These are phyloP conservation scores for Epichloe brachyelytri DNA, from an alignment of 2,329 filamentous ascomycete species.

Conservation along the genomic window DNA sequence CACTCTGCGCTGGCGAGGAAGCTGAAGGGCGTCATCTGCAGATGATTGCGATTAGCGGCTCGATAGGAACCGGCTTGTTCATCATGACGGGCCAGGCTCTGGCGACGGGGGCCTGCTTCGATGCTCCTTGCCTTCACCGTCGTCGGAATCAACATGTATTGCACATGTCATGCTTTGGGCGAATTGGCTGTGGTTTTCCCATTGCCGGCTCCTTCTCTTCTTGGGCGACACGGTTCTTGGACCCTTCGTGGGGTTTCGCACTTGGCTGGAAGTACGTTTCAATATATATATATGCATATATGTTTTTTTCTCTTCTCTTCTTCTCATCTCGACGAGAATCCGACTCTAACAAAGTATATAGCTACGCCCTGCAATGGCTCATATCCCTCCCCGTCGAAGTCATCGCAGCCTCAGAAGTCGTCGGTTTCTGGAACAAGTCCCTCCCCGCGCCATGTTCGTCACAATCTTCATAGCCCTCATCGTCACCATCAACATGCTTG, in stretches of 20 bases:
- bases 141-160: conserved; percentile 79
- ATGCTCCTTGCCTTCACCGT: conserved; percentile 63
- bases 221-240: conserved; percentile 83
- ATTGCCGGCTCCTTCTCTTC: conserved; percentile 86
- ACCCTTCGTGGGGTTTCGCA: conserved; percentile 87
- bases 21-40: conserved; percentile 76
- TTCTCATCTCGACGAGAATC: no score
- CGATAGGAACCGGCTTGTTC: conserved; percentile 70
- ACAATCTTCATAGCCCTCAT: conserved; percentile 68
- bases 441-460: conserved; percentile 64
- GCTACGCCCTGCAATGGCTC: conserved; percentile 80
- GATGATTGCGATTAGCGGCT: conserved; percentile 95
- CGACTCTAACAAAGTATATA: no score
- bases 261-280: conserved; percentile 78
- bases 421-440: conserved; percentile 61
- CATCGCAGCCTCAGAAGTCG: conserved; percentile 72
- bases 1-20: conserved; percentile 61
- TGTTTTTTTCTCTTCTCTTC: background rate
- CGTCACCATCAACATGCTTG: conserved; percentile 72
- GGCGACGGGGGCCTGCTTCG: conserved; percentile 64
- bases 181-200: conserved; percentile 81
- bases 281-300: no score
- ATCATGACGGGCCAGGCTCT: conserved; percentile 67
- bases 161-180: conserved; percentile 80
- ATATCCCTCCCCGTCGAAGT: conserved; percentile 73